Evolutionary conservation across 106 monocot species (phyloP).

Genomic region (Acanthochlamys bracteata): DNA sequence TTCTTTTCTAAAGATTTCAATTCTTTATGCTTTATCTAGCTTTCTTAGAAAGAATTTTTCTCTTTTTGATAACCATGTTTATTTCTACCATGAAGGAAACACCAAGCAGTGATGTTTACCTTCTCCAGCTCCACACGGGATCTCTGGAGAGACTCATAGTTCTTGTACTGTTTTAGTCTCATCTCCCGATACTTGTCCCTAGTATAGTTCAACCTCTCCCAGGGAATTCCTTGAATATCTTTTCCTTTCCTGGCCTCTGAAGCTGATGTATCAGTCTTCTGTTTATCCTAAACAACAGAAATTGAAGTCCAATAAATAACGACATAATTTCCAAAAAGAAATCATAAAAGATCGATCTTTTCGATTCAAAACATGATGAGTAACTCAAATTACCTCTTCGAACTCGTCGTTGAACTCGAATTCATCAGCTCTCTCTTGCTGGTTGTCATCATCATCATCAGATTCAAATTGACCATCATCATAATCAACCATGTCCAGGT

Average conservation of each 20-base stretch:
- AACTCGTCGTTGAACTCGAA: conserved; percentile 5
- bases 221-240: conserved; percentile 60
- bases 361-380: background rate
- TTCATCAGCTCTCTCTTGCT: background rate
- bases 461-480: conserved; percentile 9
- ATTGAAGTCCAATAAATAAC: background rate
- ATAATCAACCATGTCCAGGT: conserved; percentile 23
- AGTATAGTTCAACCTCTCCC: conserved; percentile 43
- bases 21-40: no score
- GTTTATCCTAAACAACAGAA: conserved; percentile 19
- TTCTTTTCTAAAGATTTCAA: no score
- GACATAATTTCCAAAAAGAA: background rate
- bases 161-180: conserved; percentile 57
- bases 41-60: background rate
- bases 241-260: conserved; percentile 39
- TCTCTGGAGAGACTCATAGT: conserved; percentile 31
- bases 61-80: no score
- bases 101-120: no score
- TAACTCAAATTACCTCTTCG: background rate
- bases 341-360: no score
- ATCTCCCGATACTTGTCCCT: conserved; percentile 41
- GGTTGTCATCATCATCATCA: background rate
- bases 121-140: conserved; percentile 20
- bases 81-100: no score
- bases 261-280: conserved; percentile 42